phyloP scores from a whole-genome alignment of 2,329 filamentous ascomycete genomes.

The Rugonectria rugulosa region DNA sequence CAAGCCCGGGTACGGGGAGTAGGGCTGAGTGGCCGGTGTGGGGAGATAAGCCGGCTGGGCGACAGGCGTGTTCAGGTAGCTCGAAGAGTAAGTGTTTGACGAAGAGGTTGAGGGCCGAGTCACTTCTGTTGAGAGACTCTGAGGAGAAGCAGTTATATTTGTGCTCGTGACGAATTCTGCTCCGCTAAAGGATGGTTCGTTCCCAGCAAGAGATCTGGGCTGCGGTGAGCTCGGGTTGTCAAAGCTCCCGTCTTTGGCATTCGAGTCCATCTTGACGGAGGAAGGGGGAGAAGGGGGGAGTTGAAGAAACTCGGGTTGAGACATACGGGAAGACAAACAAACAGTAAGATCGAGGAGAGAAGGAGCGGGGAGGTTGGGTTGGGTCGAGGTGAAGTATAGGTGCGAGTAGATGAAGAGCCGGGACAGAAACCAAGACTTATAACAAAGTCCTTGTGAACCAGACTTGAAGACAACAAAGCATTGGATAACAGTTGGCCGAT shows the following conservation, averaged over 20 bases:
- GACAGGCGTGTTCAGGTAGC: constrained; percentile 34
- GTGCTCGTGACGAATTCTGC: constrained; percentile 30
- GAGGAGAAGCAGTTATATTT: constrained; percentile 35
- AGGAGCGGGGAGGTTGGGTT: constrained; percentile 22
- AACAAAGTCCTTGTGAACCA: constrained; percentile 30
- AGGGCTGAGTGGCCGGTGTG: constrained; percentile 35
- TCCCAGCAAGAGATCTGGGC: constrained; percentile 36
- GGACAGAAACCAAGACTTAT: constrained; percentile 30
- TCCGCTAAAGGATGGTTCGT: constrained; percentile 30
- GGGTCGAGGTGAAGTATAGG: constrained; percentile 29
- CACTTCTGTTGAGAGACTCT: constrained; percentile 29
- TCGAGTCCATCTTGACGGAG: constrained; percentile 41
- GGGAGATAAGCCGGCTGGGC: constrained; percentile 36
- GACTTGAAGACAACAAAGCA: constrained; percentile 31
- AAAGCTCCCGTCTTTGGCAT: constrained; percentile 36
- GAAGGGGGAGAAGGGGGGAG: constrained; percentile 40
- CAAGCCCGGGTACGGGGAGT: constrained; percentile 35
- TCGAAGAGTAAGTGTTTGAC: constrained; percentile 34
- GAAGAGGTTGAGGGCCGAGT: constrained; percentile 32
- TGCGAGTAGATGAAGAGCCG: constrained; percentile 25
- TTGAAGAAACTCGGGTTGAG: constrained; percentile 40
- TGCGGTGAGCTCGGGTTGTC: constrained; percentile 39
- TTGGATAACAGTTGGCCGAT: constrained; percentile 33
- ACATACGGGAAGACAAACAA: constrained; percentile 39
- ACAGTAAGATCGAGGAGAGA: constrained; percentile 27